Evolutionary conservation across 805 yeast species (phyloP), one percentile per base, ranked within the genome.

Genomic region (Candida manassasensis): DNA sequence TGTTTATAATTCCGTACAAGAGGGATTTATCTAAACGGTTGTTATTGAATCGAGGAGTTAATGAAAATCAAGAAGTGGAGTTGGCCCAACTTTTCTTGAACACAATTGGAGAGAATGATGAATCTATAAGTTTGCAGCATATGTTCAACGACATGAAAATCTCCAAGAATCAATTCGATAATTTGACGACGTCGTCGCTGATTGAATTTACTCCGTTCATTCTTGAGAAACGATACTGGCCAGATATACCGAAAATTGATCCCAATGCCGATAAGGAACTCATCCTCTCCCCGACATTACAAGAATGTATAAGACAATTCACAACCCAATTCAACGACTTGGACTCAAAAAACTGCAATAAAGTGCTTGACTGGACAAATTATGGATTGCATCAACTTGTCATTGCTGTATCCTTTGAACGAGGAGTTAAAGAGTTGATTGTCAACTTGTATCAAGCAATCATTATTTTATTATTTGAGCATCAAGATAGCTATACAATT

Each of bases 391-490:
- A 72, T 35, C 69, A 68, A 39, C 39, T 71, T 13, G 43, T 49
- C 0, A 51, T 72, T 11, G 39, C 43, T 10, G 59, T 58, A 2
- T 39, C 48, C 14, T 69, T 70, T 41, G 49, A 49, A 11, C 40
- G 41, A 9, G 64, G 58, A 0, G 30, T 45, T 6, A 61, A 60
- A 33, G 68, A 62, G 17, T 47, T 67, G 21, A 40, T 39, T 2
- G 60, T 71, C 13, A 68, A 71, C 26, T 43, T 71, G n/a, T 59
- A 64, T 30, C 75, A 71, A 43, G 74, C 74, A 0, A 49, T 61
- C 1, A 55, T 71, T 0, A 41, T 73, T 3, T 37, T 63, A 10
- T 47, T 63, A 11, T 72, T 69, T 41, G 63, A 67, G 28, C 53
- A 61, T 0, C 10, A 25, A 2, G 57, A 59, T 8, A 7, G 10